phyloP scores from a whole-genome alignment of 176 grass and related monocot genomes.

The Chrysopogon serrulatus region DNA sequence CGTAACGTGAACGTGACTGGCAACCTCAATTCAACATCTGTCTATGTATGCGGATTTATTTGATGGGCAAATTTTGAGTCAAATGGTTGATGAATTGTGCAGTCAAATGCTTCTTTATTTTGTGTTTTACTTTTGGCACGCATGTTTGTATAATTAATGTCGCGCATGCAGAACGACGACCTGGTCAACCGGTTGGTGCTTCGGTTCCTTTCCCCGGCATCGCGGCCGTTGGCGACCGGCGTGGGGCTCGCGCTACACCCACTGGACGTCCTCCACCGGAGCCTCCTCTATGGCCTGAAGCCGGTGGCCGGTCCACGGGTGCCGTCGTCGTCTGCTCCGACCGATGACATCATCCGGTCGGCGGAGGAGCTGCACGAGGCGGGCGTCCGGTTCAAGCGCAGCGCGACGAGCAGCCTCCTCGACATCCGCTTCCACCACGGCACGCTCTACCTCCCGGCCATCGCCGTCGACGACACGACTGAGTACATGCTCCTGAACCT shows the following conservation, averaged over 20 bases:
- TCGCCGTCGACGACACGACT: constrained; percentile 65
- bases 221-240: not conserved
- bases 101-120: constrained; percentile 39
- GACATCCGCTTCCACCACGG: constrained; percentile 58
- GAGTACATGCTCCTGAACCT: constrained; percentile 77
- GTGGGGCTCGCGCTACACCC: constrained; percentile 52
- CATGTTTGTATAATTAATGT: not conserved
- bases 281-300: constrained; percentile 24
- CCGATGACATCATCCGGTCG: constrained; percentile 62
- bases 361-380: constrained; percentile 76
- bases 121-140: constrained; percentile 5
- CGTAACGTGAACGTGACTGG: too few relatives aligned
- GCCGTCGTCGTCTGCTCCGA: not conserved
- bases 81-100: too few relatives aligned
- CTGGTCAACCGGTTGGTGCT: constrained; percentile 61
- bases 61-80: too few relatives aligned
- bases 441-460: constrained; percentile 37
- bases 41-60: too few relatives aligned
- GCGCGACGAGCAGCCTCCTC: constrained; percentile 35
- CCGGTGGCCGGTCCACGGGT: not conserved
- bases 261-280: constrained; percentile 62
- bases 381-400: constrained; percentile 54
- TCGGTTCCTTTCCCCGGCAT: constrained; percentile 27
- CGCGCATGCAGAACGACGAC: constrained; percentile 48
- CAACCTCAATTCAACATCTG: too few relatives aligned